Evolutionary conservation across 441 rosid species (phyloP).

Genomic region (Syzygium malaccense): DNA sequence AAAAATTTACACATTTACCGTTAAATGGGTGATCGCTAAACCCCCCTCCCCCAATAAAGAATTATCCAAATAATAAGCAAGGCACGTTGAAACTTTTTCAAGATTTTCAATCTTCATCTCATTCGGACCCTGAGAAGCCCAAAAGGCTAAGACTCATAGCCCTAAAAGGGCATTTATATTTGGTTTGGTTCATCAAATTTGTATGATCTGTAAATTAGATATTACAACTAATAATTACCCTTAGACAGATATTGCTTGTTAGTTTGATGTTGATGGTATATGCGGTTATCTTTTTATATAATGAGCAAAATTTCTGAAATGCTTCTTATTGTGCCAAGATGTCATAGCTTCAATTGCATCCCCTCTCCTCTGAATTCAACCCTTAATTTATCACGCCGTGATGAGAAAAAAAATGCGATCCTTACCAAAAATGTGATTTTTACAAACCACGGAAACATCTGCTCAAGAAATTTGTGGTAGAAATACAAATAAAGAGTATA

Average conservation of each 20-base stretch:
- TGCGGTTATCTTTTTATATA: background rate
- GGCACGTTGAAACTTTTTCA: background rate
- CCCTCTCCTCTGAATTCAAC: background rate
- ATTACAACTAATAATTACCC: rapidly evolving
- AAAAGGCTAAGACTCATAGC: background rate
- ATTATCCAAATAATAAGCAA: background rate
- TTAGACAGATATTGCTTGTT: background rate
- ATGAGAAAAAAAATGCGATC: rapidly evolving
- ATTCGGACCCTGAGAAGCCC: background rate
- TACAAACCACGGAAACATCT: background rate
- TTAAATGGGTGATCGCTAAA: too few relatives aligned
- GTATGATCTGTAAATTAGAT: background rate
- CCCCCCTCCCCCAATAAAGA: background rate
- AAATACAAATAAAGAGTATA: background rate
- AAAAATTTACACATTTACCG: too few relatives aligned
- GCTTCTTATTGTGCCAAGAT: background rate
- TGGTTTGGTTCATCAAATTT: background rate
- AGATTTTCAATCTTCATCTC: background rate
- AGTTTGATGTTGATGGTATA: background rate
- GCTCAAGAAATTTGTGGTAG: background rate
- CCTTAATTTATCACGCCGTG: background rate
- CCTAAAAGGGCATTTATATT: too few relatives aligned
- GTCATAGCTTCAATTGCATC: background rate
- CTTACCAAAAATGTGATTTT: background rate
- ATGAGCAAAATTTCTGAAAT: background rate